These are phyloP conservation scores for Exutisphaerella laricina DNA, from an alignment of 2,329 filamentous ascomycete genomes.

Conservation along the genomic window DNA sequence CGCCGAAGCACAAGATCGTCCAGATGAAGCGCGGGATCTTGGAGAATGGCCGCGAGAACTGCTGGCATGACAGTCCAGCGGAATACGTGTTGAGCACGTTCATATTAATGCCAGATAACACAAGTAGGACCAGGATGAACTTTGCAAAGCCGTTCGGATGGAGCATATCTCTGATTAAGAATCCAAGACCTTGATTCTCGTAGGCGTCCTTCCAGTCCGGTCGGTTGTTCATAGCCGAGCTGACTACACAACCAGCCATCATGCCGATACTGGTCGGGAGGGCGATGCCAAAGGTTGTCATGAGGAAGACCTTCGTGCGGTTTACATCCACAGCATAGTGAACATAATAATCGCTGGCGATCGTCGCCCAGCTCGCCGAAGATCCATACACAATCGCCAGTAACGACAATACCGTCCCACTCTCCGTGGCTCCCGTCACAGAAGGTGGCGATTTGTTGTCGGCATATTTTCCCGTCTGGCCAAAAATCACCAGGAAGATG, in stretches of 20 bases:
- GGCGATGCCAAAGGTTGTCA: conserved; percentile 40
- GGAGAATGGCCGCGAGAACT: conserved; percentile 45
- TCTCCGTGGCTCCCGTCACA: conserved; percentile 28
- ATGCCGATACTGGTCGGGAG: conserved; percentile 42
- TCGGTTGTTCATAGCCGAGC: conserved; percentile 36
- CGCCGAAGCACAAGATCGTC: conserved; percentile 41
- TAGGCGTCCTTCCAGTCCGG: conserved; percentile 38
- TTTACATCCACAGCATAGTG: conserved; percentile 38
- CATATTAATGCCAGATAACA: conserved; percentile 36
- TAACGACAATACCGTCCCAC: conserved; percentile 28
- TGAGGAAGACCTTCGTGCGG: conserved; percentile 38
- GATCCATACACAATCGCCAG: conserved; percentile 37
- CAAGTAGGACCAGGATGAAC: conserved; percentile 40
- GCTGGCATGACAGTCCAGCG: conserved; percentile 42
- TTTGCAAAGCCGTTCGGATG: conserved; percentile 46
- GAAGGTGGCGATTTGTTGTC: conserved; percentile 33
- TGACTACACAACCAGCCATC: conserved; percentile 38
- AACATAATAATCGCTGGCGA: conserved; percentile 42
- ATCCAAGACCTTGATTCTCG: conserved; percentile 42
- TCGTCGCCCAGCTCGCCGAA: conserved; percentile 38
- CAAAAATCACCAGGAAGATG: conserved; percentile 45
- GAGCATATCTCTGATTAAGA: conserved; percentile 43
- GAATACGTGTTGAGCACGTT: conserved; percentile 41
- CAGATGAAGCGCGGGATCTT: conserved; percentile 49
- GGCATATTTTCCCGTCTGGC: conserved; percentile 42